Conservation (phyloP, 352 stramenopile species). For the Pythium apleroticum region DNA sequence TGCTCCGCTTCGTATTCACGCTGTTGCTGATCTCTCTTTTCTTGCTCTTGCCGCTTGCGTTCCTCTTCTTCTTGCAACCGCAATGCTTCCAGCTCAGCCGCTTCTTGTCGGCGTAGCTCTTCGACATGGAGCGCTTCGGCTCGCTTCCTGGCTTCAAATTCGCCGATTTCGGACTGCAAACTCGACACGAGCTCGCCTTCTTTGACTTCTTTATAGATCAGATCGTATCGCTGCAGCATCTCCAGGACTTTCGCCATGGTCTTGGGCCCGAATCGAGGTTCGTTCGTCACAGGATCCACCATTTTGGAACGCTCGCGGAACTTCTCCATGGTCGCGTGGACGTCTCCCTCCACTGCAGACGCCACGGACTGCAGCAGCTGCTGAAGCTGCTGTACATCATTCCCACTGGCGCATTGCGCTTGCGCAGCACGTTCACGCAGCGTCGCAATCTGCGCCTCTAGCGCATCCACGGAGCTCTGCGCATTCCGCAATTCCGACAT, state of each 20-base stretch:
- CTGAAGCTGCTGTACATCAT: slow-evolving; percentile 8
- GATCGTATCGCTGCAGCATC: slow-evolving; percentile 54
- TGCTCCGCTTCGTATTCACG: slow-evolving; percentile 31
- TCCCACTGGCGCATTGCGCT: neutral
- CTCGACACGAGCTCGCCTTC: slow-evolving; percentile 11
- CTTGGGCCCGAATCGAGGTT: slow-evolving; percentile 73
- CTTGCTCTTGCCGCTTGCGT: slow-evolving; percentile 5
- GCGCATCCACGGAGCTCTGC: slow-evolving; percentile 35
- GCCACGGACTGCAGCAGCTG: slow-evolving; percentile 11
- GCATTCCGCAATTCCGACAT: slow-evolving; percentile 67
- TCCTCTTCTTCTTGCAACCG: slow-evolving; percentile 17
- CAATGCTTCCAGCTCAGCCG: slow-evolving; percentile 16
- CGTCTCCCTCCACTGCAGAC: slow-evolving; percentile 33
- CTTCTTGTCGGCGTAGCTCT: slow-evolving; percentile 13
- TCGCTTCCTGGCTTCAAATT: slow-evolving; percentile 26
- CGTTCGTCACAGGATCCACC: slow-evolving; percentile 71
- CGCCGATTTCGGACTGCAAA: slow-evolving; percentile 3
- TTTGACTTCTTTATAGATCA: slow-evolving; percentile 33
- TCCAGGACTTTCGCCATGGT: slow-evolving; percentile 66
- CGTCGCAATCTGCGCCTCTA: slow-evolving; percentile 38
- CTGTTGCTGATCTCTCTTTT: slow-evolving; percentile 22
- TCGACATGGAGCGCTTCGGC: slow-evolving; percentile 19
- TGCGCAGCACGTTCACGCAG: slow-evolving; percentile 25
- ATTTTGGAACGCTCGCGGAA: slow-evolving; percentile 51
- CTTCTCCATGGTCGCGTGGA: slow-evolving; percentile 42